A percentile compares a stretch with the other conserved stretches of the same genome.
These are phyloP conservation scores for Chaetomiaceae sp. DNA, from an alignment of 2,329 filamentous ascomycete species.

Conservation along the genomic window DNA sequence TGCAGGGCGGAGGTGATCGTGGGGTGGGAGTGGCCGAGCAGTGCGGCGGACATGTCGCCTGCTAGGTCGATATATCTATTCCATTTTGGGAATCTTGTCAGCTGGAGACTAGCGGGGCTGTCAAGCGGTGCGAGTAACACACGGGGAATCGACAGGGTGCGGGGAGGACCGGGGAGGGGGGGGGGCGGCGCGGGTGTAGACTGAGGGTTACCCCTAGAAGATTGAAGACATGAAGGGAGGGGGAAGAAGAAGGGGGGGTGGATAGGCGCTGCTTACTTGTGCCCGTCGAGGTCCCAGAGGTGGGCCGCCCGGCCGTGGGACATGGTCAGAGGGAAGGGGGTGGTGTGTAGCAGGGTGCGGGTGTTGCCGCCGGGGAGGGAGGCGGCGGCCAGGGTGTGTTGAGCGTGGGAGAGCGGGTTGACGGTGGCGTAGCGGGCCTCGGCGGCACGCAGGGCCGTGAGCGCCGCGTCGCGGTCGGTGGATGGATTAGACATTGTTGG, in stretches of 20 bases:
- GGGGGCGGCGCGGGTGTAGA: neutral
- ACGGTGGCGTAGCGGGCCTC: slow-evolving; percentile 29
- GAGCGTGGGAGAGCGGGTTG: slow-evolving; percentile 34
- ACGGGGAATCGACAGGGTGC: neutral
- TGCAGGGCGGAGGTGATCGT: slow-evolving; percentile 44
- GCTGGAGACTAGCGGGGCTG: too few species aligned
- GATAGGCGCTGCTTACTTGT: slow-evolving; percentile 19
- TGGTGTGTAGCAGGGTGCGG: slow-evolving; percentile 36
- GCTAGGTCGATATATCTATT: slow-evolving; percentile 56
- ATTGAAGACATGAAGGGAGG: neutral
- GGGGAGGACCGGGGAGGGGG: neutral
- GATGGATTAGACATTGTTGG: neutral
- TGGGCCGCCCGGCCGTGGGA: slow-evolving; percentile 23
- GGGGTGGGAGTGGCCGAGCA: slow-evolving; percentile 60
- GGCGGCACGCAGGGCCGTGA: slow-evolving; percentile 29
- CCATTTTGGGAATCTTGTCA: too few species aligned
- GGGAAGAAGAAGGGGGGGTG: neutral
- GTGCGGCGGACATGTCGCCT: slow-evolving; percentile 57
- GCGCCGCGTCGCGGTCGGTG: neutral
- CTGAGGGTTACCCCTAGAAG: too few species aligned
- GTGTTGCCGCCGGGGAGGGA: slow-evolving; percentile 42
- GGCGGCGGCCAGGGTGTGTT: slow-evolving; percentile 34
- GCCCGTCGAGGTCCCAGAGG: slow-evolving; percentile 29
- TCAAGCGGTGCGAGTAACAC: neutral
- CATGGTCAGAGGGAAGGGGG: slow-evolving; percentile 33